These are phyloP conservation scores for Sclerotinia glacialis DNA, from an alignment of 2,329 filamentous ascomycete species.

Conservation along the genomic window DNA sequence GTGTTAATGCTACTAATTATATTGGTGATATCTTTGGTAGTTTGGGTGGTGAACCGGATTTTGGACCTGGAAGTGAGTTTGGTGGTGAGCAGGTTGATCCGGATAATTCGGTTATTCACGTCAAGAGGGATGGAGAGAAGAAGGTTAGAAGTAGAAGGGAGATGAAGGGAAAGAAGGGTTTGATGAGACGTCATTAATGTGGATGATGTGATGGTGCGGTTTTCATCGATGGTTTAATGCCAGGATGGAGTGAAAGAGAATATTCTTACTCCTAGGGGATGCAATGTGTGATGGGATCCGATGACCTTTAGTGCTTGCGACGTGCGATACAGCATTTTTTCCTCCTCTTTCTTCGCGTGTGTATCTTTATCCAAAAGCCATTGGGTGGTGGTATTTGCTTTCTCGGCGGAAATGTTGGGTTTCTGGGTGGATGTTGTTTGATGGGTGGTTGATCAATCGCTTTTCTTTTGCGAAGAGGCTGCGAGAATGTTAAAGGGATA, in stretches of 20 bases:
- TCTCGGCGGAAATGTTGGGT: too few species aligned
- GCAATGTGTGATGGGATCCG: neutral
- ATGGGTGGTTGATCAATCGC: neutral
- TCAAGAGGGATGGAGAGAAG: conserved; percentile 15
- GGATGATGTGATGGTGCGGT: neutral
- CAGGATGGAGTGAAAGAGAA: neutral
- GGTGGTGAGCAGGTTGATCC: conserved; percentile 3
- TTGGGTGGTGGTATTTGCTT: neutral
- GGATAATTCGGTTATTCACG: neutral
- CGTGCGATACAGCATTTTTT: neutral
- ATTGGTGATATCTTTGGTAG: conserved; percentile 68
- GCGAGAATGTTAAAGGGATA: too few species aligned
- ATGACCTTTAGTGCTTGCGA: neutral
- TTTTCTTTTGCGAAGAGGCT: neutral
- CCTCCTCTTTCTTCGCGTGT: neutral
- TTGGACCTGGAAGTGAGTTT: conserved; percentile 46
- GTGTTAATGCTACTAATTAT: conserved; percentile 53
- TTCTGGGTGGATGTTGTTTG: neutral
- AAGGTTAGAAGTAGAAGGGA: conserved; percentile 4
- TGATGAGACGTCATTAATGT: conserved; percentile 8
- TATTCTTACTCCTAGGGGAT: neutral
- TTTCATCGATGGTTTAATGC: neutral
- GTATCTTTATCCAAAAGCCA: conserved; percentile 13
- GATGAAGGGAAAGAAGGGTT: conserved; percentile 21
- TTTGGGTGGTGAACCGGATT: conserved; percentile 62